A percentile compares a stretch with the other conserved stretches of the same genome.
These are phyloP conservation scores for Kernera saxatilis DNA, from an alignment of 345 rosid species.

Conservation along the genomic window DNA sequence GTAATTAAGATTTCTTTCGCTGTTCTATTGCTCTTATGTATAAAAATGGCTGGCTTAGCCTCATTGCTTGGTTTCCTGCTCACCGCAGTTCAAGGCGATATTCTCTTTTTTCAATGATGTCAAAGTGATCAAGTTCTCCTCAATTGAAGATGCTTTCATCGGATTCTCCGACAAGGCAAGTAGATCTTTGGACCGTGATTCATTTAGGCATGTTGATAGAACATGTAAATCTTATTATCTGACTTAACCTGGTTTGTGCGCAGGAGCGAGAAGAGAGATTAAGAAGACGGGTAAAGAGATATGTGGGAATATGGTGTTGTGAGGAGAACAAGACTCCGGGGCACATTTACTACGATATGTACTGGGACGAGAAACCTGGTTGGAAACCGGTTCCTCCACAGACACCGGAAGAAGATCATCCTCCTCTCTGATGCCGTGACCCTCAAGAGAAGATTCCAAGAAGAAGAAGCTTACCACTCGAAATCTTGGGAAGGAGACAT, in stretches of 20 bases:
- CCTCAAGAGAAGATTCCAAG: neutral
- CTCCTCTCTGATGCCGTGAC: constrained; percentile 43
- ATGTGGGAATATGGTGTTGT: constrained; percentile 97
- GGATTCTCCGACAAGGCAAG: constrained; percentile 80
- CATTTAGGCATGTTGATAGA: neutral
- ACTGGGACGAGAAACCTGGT: constrained; percentile 92
- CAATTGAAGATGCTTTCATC: constrained; percentile 77
- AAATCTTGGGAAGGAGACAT: constrained; percentile 9
- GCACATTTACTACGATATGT: constrained; percentile 90
- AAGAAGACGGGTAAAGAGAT: constrained; percentile 67
- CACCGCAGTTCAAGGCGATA: constrained; percentile 53
- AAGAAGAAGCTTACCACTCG: neutral
- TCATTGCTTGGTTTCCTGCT: constrained; percentile 3
- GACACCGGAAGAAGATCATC: constrained; percentile 70
- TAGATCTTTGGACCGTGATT: neutral
- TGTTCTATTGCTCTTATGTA: neutral
- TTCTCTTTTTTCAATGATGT: constrained; percentile 71
- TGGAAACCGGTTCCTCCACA: constrained; percentile 91
- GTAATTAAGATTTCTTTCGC: constrained; percentile 35
- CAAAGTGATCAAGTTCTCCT: constrained; percentile 82
- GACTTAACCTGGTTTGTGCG: constrained; percentile 8
- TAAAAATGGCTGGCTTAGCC: neutral
- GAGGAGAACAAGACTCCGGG: constrained; percentile 71
- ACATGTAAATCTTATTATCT: constrained; percentile 10
- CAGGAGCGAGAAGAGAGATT: constrained; percentile 70